Base-by-base conservation (phyloP, 2,329 filamentous ascomycete species). In the Aspergillus cejpii region DNA sequence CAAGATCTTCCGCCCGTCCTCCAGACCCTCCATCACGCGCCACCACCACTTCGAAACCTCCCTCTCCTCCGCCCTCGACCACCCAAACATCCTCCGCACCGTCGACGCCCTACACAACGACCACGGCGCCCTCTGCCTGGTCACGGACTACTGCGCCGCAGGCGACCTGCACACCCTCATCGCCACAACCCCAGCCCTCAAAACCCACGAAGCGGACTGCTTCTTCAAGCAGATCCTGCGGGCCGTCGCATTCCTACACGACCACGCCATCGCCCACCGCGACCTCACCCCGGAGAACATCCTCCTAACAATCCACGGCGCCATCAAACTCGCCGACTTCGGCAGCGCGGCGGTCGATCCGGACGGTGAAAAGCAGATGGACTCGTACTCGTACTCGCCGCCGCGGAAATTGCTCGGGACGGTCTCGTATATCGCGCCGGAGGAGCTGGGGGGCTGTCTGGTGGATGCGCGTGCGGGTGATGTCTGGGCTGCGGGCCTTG, bases 201-300 rank as follows among this genome's bases (percentile, higher is more conserved):
- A n/a, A 85, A 92, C 62, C 19, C 71, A 77, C 47, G 88, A 94
- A 65, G 87, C 87, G 47, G 87, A 94, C 63, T 94, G 87, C 67
- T 88, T 89, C 65, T 90, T 94, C 72, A 89, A 92, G 68, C 89
- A 65, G 42, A 52, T 65, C 19, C 45, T 65, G 19, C 53, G 57
- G 2, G 63, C 56, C 0, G 38, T 64, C 3, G 40, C 48, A 1
- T 64, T 94, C 61, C 87, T 97, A 24, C 91, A 96, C 61, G 77
- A 81, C 2, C 74, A 87, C 21, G 85, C 84, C 36, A 89, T 95
- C 58, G 90, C 96, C 0, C 91, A 97, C 65, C 85, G 91, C 38
- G 90, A 96, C 59, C 79, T 97, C 56, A 96, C 95, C 62, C 89
- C 91, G 0, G 90, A 96, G 58, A 96, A 96, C 53, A 92, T 96